phyloP scores from a whole-genome alignment of 106 monocot species.

The Dioscorea zingiberensis region DNA sequence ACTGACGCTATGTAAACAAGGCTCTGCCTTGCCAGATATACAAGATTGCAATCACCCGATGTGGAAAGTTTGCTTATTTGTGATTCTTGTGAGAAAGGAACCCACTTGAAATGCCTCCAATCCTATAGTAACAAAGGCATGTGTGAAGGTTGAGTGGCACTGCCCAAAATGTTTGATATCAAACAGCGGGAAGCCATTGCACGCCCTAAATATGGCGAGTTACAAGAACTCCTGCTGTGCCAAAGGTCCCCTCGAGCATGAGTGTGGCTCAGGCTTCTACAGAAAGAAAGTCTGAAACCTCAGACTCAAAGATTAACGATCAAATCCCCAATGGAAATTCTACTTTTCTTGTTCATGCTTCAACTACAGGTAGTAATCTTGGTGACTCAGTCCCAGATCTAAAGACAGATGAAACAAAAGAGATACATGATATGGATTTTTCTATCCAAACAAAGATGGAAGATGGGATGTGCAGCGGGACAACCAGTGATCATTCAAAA shows the following conservation, averaged over 20 bases:
- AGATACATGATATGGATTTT: slow-evolving; percentile 5
- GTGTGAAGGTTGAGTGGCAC: slow-evolving; percentile 86
- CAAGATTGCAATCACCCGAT: slow-evolving; percentile 58
- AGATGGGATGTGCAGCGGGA: slow-evolving; percentile 4
- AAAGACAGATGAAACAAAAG: slow-evolving; percentile 1
- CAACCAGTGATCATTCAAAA: slow-evolving; percentile 7
- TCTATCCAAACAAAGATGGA: slow-evolving; percentile 9
- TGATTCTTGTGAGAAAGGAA: slow-evolving; percentile 92
- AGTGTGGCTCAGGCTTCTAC: slow-evolving; percentile 22
- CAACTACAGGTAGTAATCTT: slow-evolving; percentile 1
- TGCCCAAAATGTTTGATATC: slow-evolving; percentile 70
- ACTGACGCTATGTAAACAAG: slow-evolving; percentile 65
- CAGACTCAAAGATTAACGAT: slow-evolving; percentile 34
- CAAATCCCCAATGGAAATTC: slow-evolving; percentile 37
- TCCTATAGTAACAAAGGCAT: slow-evolving; percentile 46
- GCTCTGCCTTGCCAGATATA: slow-evolving; percentile 64
- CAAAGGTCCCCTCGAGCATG: slow-evolving; percentile 35
- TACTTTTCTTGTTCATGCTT: slow-evolving; percentile 13
- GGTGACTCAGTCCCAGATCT: slow-evolving; percentile 10
- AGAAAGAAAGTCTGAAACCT: slow-evolving; percentile 33
- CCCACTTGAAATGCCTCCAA: slow-evolving; percentile 81
- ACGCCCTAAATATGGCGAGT: slow-evolving; percentile 99
- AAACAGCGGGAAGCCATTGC: slow-evolving; percentile 77
- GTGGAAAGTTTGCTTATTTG: slow-evolving; percentile 83
- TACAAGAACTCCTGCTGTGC: slow-evolving; percentile 41